A percentile compares a stretch with the other conserved stretches of the same genome.
Conservation (phyloP, 2,329 filamentous ascomycete species). For the Blastomyces gilchristii region DNA sequence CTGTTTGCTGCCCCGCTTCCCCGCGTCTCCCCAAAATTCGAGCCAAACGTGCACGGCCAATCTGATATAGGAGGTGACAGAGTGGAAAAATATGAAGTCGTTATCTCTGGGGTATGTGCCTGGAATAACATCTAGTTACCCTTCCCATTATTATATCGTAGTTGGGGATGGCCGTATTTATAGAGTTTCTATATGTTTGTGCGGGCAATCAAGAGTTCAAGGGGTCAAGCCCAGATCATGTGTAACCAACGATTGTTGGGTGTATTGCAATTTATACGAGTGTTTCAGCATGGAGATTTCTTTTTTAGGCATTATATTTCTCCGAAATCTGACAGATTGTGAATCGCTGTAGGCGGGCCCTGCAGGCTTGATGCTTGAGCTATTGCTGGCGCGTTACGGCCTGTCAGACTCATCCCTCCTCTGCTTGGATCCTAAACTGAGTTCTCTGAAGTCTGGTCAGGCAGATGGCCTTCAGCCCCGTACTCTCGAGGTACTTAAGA, state of each 20-base stretch:
- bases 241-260: background rate
- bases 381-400: constrained; percentile 35
- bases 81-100: constrained; percentile 31
- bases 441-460: constrained; percentile 29
- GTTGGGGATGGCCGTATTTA: background rate
- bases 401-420: constrained; percentile 32
- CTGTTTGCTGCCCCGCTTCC: constrained; percentile 38
- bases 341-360: constrained; percentile 34
- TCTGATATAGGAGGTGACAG: background rate
- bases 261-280: background rate
- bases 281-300: background rate
- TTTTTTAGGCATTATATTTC: background rate
- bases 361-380: constrained; percentile 33
- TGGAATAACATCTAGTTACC: background rate
- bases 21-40: constrained; percentile 22
- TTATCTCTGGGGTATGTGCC: constrained; percentile 30
- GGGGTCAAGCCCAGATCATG: background rate
- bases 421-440: constrained; percentile 24
- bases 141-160: background rate
- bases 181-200: background rate
- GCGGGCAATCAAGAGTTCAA: background rate
- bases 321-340: background rate
- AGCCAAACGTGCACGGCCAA: constrained; percentile 3
- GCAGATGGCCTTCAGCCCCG: constrained; percentile 35
- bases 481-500: constrained; percentile 34